These are phyloP conservation scores for Ceratocystis cacaofunesta DNA, from an alignment of 2,329 filamentous ascomycete species.

Conservation along the genomic window DNA sequence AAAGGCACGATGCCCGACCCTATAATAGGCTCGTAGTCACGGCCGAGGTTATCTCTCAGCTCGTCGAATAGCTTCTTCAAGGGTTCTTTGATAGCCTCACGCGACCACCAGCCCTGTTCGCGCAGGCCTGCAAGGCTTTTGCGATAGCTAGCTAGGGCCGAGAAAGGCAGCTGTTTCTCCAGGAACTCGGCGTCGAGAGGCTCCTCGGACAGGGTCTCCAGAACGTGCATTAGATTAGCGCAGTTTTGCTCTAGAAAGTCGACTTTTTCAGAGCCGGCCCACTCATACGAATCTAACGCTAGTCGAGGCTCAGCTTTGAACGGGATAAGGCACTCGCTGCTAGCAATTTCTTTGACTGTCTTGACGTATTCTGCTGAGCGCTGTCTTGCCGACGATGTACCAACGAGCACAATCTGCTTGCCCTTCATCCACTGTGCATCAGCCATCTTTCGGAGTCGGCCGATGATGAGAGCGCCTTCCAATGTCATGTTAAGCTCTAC, in stretches of 20 bases:
- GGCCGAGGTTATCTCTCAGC: slow-evolving; percentile 13
- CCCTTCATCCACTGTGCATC: slow-evolving; percentile 58
- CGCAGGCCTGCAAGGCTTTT: slow-evolving; percentile 1
- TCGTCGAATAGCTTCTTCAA: slow-evolving; percentile 15
- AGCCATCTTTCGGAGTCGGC: slow-evolving; percentile 54
- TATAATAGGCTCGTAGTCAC: slow-evolving; percentile 18
- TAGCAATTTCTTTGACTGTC: slow-evolving; percentile 28
- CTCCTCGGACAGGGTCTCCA: slow-evolving; percentile 12
- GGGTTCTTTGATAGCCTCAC: slow-evolving; percentile 15
- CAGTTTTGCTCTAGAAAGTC: slow-evolving; percentile 16
- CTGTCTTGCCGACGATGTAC: slow-evolving; percentile 51
- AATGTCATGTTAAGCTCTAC: slow-evolving; percentile 57
- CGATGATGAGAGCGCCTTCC: slow-evolving; percentile 55
- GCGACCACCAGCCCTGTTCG: slow-evolving; percentile 15
- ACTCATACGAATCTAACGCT: slow-evolving; percentile 15
- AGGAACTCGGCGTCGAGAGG: slow-evolving; percentile 21
- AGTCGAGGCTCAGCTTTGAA: slow-evolving; percentile 18
- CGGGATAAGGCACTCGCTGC: slow-evolving; percentile 27
- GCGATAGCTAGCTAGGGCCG: slow-evolving; percentile 9
- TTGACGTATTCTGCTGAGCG: slow-evolving; percentile 30
- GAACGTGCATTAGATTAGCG: slow-evolving; percentile 11
- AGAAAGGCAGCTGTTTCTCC: slow-evolving; percentile 20
- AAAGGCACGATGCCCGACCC: slow-evolving; percentile 22
- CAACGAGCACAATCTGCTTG: slow-evolving; percentile 59
- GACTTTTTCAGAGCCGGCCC: slow-evolving; percentile 15